A percentile compares a stretch with the other conserved stretches of the same genome.
phyloP scores from a whole-genome alignment of 495 filamentous ascomycete genomes.

The Usnea hakonensis region DNA sequence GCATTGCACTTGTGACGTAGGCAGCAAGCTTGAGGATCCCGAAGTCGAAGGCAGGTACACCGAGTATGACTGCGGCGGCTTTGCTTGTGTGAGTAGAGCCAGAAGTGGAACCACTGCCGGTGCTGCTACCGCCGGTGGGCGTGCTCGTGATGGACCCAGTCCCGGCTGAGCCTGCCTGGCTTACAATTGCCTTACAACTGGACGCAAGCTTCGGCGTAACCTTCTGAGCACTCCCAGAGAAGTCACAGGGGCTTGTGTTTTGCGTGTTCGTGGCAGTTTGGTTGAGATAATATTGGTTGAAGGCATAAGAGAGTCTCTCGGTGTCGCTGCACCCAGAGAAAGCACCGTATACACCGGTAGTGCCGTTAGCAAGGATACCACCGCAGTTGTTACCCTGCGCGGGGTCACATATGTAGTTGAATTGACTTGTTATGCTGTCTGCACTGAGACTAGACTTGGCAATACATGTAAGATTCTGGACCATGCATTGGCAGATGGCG shows the following conservation, averaged over 20 bases:
- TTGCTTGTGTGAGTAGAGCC: constrained; percentile 40
- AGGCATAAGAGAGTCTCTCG: constrained; percentile 71
- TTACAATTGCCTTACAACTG: constrained; percentile 43
- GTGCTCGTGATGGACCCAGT: constrained; percentile 55
- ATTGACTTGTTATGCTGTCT: constrained; percentile 55
- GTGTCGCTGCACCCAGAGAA: constrained; percentile 80
- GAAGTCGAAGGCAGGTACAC: constrained; percentile 48
- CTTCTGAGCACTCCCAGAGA: constrained; percentile 56
- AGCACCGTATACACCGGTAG: constrained; percentile 71
- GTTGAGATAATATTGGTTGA: constrained; percentile 72
- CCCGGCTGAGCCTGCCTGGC: constrained; percentile 54
- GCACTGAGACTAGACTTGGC: constrained; percentile 42
- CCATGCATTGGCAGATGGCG: constrained; percentile 76
- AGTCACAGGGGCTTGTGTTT: constrained; percentile 60
- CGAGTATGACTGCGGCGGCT: constrained; percentile 36
- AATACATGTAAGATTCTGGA: constrained; percentile 59
- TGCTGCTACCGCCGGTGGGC: constrained; percentile 38
- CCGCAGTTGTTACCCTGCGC: constrained; percentile 49
- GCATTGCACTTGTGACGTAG: constrained; percentile 59
- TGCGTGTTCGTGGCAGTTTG: constrained; percentile 40
- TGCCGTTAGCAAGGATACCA: constrained; percentile 63
- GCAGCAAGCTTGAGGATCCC: constrained; percentile 59
- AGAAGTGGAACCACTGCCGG: constrained; percentile 27
- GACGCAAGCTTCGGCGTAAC: constrained; percentile 37
- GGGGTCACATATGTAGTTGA: constrained; percentile 64